These are phyloP conservation scores for Cystobasidium pallidum DNA, from an alignment of 1,284 basidiomycete species.

Conservation along the genomic window DNA sequence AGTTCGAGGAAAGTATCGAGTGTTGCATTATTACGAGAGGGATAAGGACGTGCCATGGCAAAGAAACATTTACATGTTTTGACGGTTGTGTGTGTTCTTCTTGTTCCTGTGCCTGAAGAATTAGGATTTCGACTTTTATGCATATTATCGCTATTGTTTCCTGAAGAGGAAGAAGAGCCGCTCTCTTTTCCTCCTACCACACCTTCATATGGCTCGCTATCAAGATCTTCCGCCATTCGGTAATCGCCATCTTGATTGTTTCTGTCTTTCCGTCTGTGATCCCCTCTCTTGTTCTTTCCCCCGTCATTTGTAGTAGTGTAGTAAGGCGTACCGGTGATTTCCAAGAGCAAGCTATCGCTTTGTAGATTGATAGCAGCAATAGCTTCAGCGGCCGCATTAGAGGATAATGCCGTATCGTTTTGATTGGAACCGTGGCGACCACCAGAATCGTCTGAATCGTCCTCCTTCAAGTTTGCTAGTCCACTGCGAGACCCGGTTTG, in stretches of 20 bases:
- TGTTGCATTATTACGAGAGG: constrained; percentile 71
- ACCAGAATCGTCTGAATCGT: constrained; percentile 16
- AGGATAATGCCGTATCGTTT: constrained; percentile 48
- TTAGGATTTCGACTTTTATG: neutral
- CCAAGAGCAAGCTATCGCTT: constrained; percentile 64
- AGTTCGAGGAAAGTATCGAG: constrained; percentile 75
- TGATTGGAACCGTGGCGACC: constrained; percentile 15
- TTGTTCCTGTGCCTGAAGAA: too few species aligned
- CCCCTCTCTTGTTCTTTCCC: neutral
- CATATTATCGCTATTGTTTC: neutral
- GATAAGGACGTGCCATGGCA: constrained; percentile 73
- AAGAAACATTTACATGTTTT: constrained; percentile 64
- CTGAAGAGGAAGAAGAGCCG: constrained; percentile 8
- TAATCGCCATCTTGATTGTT: neutral
- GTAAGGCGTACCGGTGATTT: constrained; percentile 71
- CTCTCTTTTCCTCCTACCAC: neutral
- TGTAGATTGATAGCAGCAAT: constrained; percentile 36
- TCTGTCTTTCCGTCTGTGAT: neutral
- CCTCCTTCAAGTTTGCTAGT: constrained; percentile 10
- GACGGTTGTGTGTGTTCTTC: neutral
- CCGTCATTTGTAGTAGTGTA: constrained; percentile 56
- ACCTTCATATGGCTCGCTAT: neutral
- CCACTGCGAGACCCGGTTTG: too few species aligned
- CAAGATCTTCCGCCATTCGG: constrained; percentile 3
- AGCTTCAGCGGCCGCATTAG: constrained; percentile 11